Evolutionary conservation across 225 moss, liverwort and hornwort genomes (phyloP).

Genomic region (Straminergon stramineum): DNA sequence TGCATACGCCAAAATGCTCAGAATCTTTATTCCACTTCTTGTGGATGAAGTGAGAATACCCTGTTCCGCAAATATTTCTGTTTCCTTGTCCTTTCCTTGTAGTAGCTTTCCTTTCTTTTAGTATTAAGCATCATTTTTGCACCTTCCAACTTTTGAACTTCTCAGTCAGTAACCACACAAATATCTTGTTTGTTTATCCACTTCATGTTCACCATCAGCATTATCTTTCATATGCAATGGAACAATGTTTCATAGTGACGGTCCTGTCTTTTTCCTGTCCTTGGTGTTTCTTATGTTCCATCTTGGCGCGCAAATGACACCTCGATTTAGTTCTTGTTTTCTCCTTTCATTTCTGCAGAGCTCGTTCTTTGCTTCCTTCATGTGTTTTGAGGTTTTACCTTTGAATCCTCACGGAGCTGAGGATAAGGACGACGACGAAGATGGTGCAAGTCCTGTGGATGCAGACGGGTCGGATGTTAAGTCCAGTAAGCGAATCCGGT

Average conservation of each 20-base stretch:
- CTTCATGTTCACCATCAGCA: not conserved
- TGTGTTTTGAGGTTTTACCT: constrained; percentile 97
- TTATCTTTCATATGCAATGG: not conserved
- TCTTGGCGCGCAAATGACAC: not conserved
- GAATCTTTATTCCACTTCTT: constrained; percentile 90
- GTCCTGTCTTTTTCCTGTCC: not conserved
- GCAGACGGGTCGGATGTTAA: constrained; percentile 67
- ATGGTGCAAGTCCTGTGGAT: constrained; percentile 70
- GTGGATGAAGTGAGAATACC: constrained; percentile 71
- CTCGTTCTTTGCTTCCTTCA: constrained; percentile 93
- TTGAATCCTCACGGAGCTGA: constrained; percentile 62
- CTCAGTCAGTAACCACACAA: not conserved
- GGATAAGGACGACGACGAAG: constrained; percentile 70
- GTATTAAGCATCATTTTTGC: not conserved
- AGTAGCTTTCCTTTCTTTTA: not conserved
- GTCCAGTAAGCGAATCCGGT: constrained; percentile 34
- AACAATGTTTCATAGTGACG: not conserved
- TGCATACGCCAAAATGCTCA: constrained; percentile 91
- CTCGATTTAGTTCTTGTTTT: not conserved
- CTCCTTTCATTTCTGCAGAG: constrained; percentile 42
- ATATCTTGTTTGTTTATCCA: not conserved
- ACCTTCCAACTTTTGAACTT: not conserved
- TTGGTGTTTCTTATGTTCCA: not conserved
- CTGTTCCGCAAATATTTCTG: not conserved
- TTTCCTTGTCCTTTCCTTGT: not conserved